Evolutionary conservation across 768 basidiomycete species (phyloP), one percentile per base, ranked within the genome.

Genomic region (Boletus edulis): DNA sequence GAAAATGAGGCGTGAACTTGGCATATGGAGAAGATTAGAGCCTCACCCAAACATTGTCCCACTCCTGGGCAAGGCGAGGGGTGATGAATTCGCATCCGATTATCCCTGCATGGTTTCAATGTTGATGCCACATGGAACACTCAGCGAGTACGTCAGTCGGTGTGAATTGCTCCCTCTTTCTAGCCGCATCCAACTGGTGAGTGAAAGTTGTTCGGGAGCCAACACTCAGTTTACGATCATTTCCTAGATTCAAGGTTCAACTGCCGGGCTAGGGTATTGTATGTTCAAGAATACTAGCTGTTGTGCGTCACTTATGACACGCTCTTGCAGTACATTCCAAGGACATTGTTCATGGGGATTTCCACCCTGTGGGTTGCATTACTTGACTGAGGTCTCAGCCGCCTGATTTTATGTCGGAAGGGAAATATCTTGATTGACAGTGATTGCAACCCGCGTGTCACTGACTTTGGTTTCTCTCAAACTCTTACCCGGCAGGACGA

Each of bases 71-170:
- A 49, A 14, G 3, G 51, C 55, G 29, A 0, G 0, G 0, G 58
- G 50, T 6, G 27, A 4, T 5, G 35, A 15, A 2, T 58, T 58
- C 12, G 57, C 31, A 29, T 57, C 57, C 18, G 24, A 46, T 17
- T 3, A 58, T 46, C 20, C 14, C 1, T 58, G 54, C 47, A 41
- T 58, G 47, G 57, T 58, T 46, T 35, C 55, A 10, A 22, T 12
- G 48, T 57, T 43, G 54, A 57, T 57, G 57, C 38, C 55, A 13
- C 8, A 24, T n/a, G 57, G 57, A 24, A 40, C 55, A 0, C 55
- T 58, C 5, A 1, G 0, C 11, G 39, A 50, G 0, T 57, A 57
- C 32, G 7, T 58, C 14, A 22, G 17, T 10, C 6, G 10, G 6
- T 0, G 34, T 37, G 14, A 4, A 13, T 6, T 24, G 0, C 44